phyloP scores from a whole-genome alignment of 208 protist species.

The Acanthamoeba lenticulata region DNA sequence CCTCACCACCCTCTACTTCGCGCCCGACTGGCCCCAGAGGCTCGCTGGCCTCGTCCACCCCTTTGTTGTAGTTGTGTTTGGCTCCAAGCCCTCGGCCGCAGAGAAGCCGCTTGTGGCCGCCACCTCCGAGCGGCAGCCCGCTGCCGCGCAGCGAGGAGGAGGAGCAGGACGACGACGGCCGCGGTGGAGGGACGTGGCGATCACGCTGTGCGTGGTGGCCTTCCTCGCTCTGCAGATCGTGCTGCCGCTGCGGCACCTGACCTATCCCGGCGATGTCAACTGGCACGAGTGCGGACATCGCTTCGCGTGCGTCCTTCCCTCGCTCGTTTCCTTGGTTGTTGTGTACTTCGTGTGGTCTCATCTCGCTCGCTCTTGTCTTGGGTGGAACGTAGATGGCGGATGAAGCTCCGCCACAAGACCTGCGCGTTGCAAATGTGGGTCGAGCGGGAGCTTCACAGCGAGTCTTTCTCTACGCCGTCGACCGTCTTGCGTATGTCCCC shows the following conservation, averaged over 20 bases:
- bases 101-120: neutral
- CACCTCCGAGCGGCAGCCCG: neutral
- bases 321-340: no score
- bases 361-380: neutral
- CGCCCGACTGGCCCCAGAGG: neutral
- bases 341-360: no score
- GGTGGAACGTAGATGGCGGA: neutral
- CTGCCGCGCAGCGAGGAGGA: neutral
- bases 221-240: neutral
- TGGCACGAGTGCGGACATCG: slow-evolving; percentile 5
- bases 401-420: neutral
- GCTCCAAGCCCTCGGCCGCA: no score
- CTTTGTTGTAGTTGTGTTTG: neutral
- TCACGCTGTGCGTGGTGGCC: neutral
- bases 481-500: neutral
- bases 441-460: neutral
- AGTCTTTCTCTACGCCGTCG: neutral
- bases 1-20: neutral
- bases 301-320: neutral
- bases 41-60: neutral
- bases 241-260: neutral
- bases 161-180: neutral
- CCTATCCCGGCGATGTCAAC: neutral
- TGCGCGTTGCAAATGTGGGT: neutral
- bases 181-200: neutral